These are phyloP conservation scores for Ophiostoma piceae DNA, from an alignment of 2,329 filamentous ascomycete genomes.

Conservation along the genomic window DNA sequence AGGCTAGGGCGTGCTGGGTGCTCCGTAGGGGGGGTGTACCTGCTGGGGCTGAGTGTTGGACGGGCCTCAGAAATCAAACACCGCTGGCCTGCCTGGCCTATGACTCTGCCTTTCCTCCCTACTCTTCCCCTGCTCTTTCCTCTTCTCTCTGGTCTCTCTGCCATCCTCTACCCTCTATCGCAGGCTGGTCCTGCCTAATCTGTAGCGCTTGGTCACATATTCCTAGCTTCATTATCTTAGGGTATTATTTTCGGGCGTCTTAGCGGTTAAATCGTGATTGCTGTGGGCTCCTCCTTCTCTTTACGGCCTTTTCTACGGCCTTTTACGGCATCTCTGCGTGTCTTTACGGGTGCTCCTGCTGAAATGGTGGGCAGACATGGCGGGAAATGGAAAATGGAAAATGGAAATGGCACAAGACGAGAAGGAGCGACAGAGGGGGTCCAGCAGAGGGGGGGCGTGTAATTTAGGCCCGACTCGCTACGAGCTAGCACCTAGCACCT, in stretches of 20 bases:
- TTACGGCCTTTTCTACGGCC: neutral
- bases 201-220: neutral
- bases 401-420: neutral
- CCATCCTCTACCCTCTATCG: neutral
- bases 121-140: too few species aligned
- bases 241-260: neutral
- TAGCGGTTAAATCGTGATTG: neutral
- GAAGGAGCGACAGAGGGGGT: conserved; percentile 8
- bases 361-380: neutral
- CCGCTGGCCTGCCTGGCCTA: too few species aligned
- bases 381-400: neutral
- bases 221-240: neutral
- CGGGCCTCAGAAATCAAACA: too few species aligned
- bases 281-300: conserved; percentile 1
- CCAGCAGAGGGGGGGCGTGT: conserved; percentile 10
- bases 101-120: neutral
- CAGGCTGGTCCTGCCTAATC: neutral
- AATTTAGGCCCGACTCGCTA: conserved; percentile 7
- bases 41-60: neutral
- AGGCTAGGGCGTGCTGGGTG: neutral
- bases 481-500: conserved; percentile 3
- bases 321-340: neutral
- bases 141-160: too few species aligned
- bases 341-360: neutral
- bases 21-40: neutral